Base-by-base conservation (phyloP, 257 asterid species). In the Euphrasia confusa region DNA sequence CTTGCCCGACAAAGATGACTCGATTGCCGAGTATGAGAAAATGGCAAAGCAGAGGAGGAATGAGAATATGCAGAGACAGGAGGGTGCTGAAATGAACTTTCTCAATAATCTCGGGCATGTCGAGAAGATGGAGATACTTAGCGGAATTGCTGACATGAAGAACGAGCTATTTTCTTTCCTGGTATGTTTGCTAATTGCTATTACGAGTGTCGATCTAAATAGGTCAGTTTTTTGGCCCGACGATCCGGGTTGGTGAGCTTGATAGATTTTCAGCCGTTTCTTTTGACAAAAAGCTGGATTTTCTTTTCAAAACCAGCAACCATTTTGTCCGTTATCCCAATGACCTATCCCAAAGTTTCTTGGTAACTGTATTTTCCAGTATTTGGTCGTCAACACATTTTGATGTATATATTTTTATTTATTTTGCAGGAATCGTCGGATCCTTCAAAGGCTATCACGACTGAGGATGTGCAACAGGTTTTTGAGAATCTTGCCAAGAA, bases 101-200 rank as follows among this genome's bases (percentile, higher is more conserved):
- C 90, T 93, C 65, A 76, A 82, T 70, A 80, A 83, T 56, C 79
- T 93, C 3, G 94, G 85, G 35, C 99, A 93, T 60, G 87, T 89
- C 1, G 94, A 73, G 83, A 87, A 83, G 78, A 85, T 93, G 75
- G 99, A 89, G 69, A 65, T 93, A 56, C 70, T 85, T 10, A 84
- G 87, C 60, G 97, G 95, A 58, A 77, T 93, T 18, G 88, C 87
- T 30, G 96, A 89, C 78, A 84, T 89, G 94, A 89, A 93, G 83
- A 80, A 77, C 21, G 99, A 89, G 71, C 35, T 92, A 11, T 75
- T 63, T 27, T 61, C 87, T 37, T 81, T 84, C 76, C 75, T 92
- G 95, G 98, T 92, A 80, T 33, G 74, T 55, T 64, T 64, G 52
- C 52, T 45, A 45, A 11, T 44, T 64, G 52, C 52, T 45, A 45